Conservation (phyloP, 2,329 filamentous ascomycete genomes). For the Aspergillus ochraceoroseus region DNA sequence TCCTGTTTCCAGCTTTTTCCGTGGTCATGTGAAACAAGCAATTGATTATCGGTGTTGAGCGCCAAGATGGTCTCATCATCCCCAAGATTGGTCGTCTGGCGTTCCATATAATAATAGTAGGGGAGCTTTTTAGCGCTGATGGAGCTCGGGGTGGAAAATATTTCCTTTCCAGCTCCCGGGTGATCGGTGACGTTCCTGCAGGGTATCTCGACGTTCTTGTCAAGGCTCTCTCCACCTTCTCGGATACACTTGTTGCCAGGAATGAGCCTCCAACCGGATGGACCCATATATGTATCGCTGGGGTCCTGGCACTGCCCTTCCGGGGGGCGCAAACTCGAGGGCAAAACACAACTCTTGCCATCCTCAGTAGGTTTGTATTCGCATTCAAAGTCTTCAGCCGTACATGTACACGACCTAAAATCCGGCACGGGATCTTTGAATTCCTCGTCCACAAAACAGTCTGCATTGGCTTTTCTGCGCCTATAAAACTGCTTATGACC, state of each 20-base stretch:
- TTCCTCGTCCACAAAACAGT: constrained; percentile 82
- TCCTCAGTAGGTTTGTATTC: constrained; percentile 75
- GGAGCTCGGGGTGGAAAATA: constrained; percentile 54
- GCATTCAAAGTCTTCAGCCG: constrained; percentile 84
- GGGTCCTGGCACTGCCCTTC: constrained; percentile 67
- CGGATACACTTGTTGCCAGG: constrained; percentile 72
- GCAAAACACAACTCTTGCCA: constrained; percentile 62
- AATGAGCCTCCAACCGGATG: constrained; percentile 87
- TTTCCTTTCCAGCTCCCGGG: constrained; percentile 55
- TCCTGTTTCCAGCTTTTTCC: constrained; percentile 78
- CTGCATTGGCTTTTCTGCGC: constrained; percentile 76
- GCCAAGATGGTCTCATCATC: constrained; percentile 69
- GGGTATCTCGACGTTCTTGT: constrained; percentile 66
- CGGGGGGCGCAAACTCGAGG: constrained; percentile 60
- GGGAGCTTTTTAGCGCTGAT: constrained; percentile 59
- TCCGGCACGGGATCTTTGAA: constrained; percentile 72
- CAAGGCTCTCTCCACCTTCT: constrained; percentile 59
- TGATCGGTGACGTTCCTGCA: constrained; percentile 62
- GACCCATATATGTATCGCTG: constrained; percentile 71
- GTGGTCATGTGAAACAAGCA: constrained; percentile 76
- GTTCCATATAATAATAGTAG: constrained; percentile 71
- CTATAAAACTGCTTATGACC: constrained; percentile 85
- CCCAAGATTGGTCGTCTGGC: constrained; percentile 58
- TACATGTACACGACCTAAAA: constrained; percentile 73
- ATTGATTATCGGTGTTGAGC: constrained; percentile 54